phyloP scores from a whole-genome alignment of 139 green algal species.

The Edaphochlamys debaryana region DNA sequence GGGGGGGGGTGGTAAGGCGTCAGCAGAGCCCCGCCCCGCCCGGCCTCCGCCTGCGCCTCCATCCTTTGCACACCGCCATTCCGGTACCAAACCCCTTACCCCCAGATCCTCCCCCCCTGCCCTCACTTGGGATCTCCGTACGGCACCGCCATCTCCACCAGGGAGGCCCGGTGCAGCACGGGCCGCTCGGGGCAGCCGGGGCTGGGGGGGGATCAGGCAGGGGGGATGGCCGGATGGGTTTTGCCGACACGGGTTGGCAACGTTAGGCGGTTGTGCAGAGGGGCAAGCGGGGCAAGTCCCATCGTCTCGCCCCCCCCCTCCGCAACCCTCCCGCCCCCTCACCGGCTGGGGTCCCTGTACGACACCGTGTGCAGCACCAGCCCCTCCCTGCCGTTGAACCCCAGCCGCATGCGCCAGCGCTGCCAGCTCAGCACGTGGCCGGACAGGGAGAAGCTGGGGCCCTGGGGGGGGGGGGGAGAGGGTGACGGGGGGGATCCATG shows the following conservation, averaged over 20 bases:
- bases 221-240: too few relatives aligned
- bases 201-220: too few relatives aligned
- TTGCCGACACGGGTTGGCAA: too few relatives aligned
- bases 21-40: too few relatives aligned
- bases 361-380: constrained; percentile 84
- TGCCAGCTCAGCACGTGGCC: constrained; percentile 85
- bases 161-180: constrained; percentile 78
- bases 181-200: constrained; percentile 53
- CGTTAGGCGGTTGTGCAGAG: too few relatives aligned
- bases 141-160: constrained; percentile 93
- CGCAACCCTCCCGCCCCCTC: too few relatives aligned
- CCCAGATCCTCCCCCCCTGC: neutral
- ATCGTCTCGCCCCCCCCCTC: too few relatives aligned
- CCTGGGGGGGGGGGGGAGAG: constrained; percentile 51
- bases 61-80: too few relatives aligned
- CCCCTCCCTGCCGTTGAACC: constrained; percentile 92
- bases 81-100: neutral
- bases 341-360: constrained; percentile 63
- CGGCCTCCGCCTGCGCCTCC: neutral
- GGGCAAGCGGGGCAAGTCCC: too few relatives aligned
- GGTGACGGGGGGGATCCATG: neutral
- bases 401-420: constrained; percentile 87
- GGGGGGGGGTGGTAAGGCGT: neutral
- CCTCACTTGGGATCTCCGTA: constrained; percentile 76
- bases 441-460: constrained; percentile 77